Conservation (phyloP, 768 basidiomycete species). For the Clitopilus passeckerianus region DNA sequence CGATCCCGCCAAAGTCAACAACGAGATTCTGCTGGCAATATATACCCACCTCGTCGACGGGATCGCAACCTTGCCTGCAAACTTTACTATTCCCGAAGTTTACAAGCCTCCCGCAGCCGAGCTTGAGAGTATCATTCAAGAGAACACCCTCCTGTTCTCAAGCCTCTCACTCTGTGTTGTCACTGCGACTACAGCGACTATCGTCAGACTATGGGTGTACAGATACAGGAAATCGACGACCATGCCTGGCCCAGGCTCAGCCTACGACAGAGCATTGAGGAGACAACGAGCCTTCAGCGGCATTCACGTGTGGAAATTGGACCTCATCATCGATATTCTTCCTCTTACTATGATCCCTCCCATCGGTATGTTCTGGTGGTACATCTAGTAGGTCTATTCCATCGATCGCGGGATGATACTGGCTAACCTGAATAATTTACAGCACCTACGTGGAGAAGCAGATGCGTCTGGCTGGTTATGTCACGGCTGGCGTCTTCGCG, state of each 20-base stretch:
- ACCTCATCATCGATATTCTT: constrained; percentile 8
- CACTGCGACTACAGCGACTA: constrained; percentile 1
- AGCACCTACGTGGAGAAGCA: neutral
- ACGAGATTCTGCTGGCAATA: constrained; percentile 9
- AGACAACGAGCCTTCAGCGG: constrained; percentile 12
- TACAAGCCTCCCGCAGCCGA: neutral
- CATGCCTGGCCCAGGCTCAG: constrained; percentile 5
- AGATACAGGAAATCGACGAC: constrained; percentile 3
- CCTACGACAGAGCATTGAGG: constrained; percentile 7
- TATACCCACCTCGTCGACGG: neutral
- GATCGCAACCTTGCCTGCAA: neutral
- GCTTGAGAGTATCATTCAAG: neutral
- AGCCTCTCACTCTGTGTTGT: constrained; percentile 4
- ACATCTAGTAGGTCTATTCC: constrained; percentile 9
- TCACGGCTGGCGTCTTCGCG: neutral
- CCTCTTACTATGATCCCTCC: constrained; percentile 7
- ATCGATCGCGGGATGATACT: neutral
- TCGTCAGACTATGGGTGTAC: constrained; percentile 10
- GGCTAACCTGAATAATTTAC: neutral
- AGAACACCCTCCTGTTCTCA: constrained; percentile 5
- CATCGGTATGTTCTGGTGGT: constrained; percentile 8
- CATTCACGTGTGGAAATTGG: constrained; percentile 8
- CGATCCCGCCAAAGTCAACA: constrained; percentile 7
- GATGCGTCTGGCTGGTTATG: neutral
- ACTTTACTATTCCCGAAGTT: neutral